A percentile compares a stretch with the other conserved stretches of the same genome.
These are phyloP conservation scores for Boletellus ananiceps DNA, from an alignment of 768 basidiomycete species.

Conservation along the genomic window DNA sequence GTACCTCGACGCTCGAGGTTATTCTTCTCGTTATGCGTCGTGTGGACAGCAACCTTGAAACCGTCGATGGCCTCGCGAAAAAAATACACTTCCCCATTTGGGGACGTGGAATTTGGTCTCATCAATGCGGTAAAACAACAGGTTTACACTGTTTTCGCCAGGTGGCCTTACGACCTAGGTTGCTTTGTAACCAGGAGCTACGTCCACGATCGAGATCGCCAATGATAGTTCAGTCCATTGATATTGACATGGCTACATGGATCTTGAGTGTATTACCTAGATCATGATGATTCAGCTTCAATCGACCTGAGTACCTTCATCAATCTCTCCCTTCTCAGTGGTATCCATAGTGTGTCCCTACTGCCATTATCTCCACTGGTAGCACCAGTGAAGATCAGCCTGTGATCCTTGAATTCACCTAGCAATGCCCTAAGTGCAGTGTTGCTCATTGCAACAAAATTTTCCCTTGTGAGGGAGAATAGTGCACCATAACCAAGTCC, in stretches of 20 bases:
- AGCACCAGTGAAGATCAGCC: constrained; percentile 55
- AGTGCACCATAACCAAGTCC: constrained; percentile 63
- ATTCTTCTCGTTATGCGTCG: neutral
- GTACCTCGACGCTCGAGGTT: neutral
- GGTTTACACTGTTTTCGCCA: neutral
- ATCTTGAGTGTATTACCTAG: neutral
- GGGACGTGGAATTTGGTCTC: neutral
- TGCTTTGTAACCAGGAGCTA: neutral
- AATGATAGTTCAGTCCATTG: neutral
- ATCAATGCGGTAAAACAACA: neutral
- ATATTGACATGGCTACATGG: constrained; percentile 1
- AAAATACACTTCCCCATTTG: neutral
- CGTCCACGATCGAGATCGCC: neutral
- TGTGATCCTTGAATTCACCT: constrained; percentile 90
- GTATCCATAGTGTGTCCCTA: constrained; percentile 78
- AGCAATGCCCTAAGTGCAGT: constrained; percentile 76
- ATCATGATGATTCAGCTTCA: constrained; percentile 18
- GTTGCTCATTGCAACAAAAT: constrained; percentile 88
- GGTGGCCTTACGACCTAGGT: neutral
- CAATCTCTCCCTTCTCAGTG: constrained; percentile 73
- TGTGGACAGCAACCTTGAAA: neutral
- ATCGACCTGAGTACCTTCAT: constrained; percentile 38
- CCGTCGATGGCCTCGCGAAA: neutral
- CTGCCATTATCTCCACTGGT: constrained; percentile 41
- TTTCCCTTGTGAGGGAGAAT: constrained; percentile 69